A percentile compares a stretch with the other conserved stretches of the same genome.
Evolutionary conservation across 495 filamentous ascomycete species (phyloP).

Genomic region (Penicillium desertorum): DNA sequence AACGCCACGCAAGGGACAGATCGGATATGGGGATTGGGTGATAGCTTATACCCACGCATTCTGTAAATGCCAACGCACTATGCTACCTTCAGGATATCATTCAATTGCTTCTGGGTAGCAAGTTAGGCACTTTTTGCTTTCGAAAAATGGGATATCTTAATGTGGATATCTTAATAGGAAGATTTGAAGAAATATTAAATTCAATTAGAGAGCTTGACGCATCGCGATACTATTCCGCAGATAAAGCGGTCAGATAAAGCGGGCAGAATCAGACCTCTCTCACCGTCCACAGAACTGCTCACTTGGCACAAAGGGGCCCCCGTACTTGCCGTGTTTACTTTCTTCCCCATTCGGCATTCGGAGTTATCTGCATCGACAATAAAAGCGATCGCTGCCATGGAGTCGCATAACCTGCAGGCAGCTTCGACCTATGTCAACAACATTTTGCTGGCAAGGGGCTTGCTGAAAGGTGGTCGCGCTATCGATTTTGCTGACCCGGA

Average conservation of each 20-base stretch:
- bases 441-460: slow-evolving; percentile 82
- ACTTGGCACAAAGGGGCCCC: slow-evolving; percentile 14
- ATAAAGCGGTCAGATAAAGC: slow-evolving; percentile 1
- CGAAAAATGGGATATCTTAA: background rate
- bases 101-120: background rate
- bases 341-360: slow-evolving; percentile 41
- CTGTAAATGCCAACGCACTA: background rate
- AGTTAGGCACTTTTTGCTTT: background rate
- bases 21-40: background rate
- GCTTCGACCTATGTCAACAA: slow-evolving; percentile 97
- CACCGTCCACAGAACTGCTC: slow-evolving; percentile 13
- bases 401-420: slow-evolving; percentile 75
- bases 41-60: background rate
- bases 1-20: background rate
- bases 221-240: background rate
- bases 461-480: slow-evolving; percentile 76
- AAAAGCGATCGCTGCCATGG: slow-evolving; percentile 52
- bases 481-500: slow-evolving; percentile 85
- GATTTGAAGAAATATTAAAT: background rate
- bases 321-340: slow-evolving; percentile 45
- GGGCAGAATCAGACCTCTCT: background rate
- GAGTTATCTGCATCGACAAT: slow-evolving; percentile 20
- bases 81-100: background rate
- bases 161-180: background rate
- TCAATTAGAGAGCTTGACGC: background rate